phyloP scores from a whole-genome alignment of 2,329 filamentous ascomycete species.

The Dactylonectria estremocensis region DNA sequence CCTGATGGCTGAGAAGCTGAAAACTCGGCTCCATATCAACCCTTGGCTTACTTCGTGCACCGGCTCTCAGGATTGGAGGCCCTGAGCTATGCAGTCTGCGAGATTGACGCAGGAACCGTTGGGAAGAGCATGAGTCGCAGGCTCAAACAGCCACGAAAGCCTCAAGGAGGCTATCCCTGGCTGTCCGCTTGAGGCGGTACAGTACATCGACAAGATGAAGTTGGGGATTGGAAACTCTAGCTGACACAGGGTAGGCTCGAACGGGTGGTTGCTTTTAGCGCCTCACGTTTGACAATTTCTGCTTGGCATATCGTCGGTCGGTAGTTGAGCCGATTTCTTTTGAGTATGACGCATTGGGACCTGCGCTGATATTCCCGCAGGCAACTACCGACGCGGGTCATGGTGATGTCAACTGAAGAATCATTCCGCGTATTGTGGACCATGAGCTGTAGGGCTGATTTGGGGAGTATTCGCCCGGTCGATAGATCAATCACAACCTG shows the following conservation, averaged over 20 bases:
- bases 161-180: not conserved
- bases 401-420: no score
- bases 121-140: not conserved
- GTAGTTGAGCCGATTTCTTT: constrained; percentile 25
- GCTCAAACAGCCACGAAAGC: not conserved
- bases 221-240: not conserved
- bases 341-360: constrained; percentile 1
- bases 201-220: not conserved
- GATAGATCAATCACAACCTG: not conserved
- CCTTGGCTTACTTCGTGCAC: not conserved
- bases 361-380: no score
- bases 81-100: not conserved
- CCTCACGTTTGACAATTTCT: constrained; percentile 15
- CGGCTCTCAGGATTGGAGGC: not conserved
- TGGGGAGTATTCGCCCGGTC: not conserved
- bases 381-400: not conserved
- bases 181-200: not conserved
- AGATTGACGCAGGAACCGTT: constrained; percentile 10
- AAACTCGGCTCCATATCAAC: constrained; percentile 34
- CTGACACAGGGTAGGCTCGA: constrained; percentile 1
- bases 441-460: constrained; percentile 4
- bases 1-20: constrained; percentile 39
- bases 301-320: constrained; percentile 6
- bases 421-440: not conserved
- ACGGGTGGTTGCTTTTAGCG: constrained; percentile 21